These are phyloP conservation scores for Acacia concinna DNA, from an alignment of 331 rosid genomes.

Conservation along the genomic window DNA sequence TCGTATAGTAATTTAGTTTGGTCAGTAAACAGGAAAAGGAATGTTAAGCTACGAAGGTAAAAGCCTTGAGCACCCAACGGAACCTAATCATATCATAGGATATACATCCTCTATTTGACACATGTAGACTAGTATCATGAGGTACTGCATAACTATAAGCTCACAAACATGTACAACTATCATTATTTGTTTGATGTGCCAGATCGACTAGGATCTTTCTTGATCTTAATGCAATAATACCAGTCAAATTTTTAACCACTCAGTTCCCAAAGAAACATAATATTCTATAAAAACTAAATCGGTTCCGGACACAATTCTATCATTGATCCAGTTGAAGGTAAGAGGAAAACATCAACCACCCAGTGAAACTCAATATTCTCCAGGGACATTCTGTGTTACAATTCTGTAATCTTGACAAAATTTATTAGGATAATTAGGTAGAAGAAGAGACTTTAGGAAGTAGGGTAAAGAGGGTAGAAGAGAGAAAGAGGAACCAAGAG, in stretches of 20 bases:
- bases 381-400: conserved; percentile 10
- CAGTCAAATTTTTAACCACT: neutral
- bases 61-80: neutral
- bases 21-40: neutral
- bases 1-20: neutral
- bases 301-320: neutral
- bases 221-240: neutral
- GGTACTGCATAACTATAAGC: neutral
- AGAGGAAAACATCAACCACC: neutral
- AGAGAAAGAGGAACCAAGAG: too few relatives aligned
- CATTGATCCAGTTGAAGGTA: neutral
- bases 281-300: neutral
- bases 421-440: too few relatives aligned
- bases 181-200: neutral
- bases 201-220: neutral
- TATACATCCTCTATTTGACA: neutral
- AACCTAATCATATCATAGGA: neutral
- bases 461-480: too few relatives aligned
- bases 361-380: neutral
- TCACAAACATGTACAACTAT: neutral
- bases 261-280: neutral
- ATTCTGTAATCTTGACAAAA: too few relatives aligned
- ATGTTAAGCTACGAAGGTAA: neutral
- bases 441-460: too few relatives aligned
- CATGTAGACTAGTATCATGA: neutral